Conservation (phyloP, 768 basidiomycete genomes). For the Cystofilobasidium bisporidii region DNA sequence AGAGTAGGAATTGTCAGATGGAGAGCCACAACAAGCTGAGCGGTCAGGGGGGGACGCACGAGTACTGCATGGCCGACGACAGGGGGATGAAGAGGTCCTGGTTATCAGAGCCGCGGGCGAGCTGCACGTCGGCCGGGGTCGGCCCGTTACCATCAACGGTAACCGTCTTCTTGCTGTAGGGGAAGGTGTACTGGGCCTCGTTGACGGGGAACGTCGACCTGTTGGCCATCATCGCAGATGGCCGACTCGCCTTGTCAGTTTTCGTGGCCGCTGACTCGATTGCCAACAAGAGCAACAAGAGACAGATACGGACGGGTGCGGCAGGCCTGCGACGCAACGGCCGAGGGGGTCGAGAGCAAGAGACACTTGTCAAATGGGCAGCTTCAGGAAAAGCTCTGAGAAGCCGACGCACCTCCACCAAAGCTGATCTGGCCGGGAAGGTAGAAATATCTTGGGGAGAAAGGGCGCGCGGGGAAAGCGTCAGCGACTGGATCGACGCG, state of each 20-base stretch:
- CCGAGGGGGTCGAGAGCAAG: not conserved
- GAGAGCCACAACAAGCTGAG: too few species aligned
- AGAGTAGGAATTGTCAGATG: too few species aligned
- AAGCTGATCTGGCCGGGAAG: conserved; percentile 21
- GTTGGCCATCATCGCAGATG: not conserved
- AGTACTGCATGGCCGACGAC: conserved; percentile 14
- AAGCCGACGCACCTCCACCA: conserved; percentile 17
- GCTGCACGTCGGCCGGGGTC: not conserved
- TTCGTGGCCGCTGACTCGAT: too few species aligned
- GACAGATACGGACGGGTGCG: conserved; percentile 8
- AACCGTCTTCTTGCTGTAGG: conserved; percentile 16
- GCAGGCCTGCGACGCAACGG: not conserved
- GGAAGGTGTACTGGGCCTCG: conserved; percentile 3
- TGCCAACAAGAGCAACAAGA: too few species aligned
- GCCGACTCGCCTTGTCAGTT: too few species aligned
- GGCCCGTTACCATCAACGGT: conserved; percentile 5
- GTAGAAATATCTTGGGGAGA: conserved; percentile 1
- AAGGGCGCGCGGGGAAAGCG: not conserved
- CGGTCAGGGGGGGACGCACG: not conserved
- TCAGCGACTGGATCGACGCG: not conserved
- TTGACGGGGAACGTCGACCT: conserved; percentile 26
- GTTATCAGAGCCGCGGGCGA: not conserved
- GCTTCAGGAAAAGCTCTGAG: too few species aligned
- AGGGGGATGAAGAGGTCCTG: conserved; percentile 8
- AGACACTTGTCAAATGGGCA: too few species aligned